These are phyloP conservation scores for Russula brevipes DNA, from an alignment of 768 basidiomycete genomes.

Conservation along the genomic window DNA sequence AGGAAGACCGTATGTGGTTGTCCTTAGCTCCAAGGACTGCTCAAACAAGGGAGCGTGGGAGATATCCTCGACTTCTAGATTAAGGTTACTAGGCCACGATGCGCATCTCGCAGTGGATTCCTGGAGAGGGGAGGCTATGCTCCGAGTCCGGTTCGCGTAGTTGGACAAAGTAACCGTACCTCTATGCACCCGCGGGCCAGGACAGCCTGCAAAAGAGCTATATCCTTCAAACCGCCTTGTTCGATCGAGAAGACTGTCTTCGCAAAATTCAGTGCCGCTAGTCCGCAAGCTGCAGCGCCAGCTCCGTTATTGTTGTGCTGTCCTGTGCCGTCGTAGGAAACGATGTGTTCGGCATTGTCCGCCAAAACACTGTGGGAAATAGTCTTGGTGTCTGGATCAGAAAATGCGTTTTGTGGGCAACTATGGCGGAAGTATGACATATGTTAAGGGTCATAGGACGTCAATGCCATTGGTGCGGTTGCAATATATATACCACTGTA, in stretches of 20 bases:
- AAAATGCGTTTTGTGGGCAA: neutral
- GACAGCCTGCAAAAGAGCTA: slow-evolving; percentile 34
- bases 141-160: neutral
- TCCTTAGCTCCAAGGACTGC: slow-evolving; percentile 34
- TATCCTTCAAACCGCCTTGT: slow-evolving; percentile 30
- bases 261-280: slow-evolving; percentile 63
- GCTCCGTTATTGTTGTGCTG: slow-evolving; percentile 44
- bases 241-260: slow-evolving; percentile 43
- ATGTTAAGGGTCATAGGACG: slow-evolving; percentile 29
- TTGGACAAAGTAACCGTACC: slow-evolving; percentile 29
- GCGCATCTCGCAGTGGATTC: slow-evolving; percentile 53
- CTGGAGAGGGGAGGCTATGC: slow-evolving; percentile 32
- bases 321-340: slow-evolving; percentile 49
- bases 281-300: slow-evolving; percentile 55
- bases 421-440: slow-evolving; percentile 31
- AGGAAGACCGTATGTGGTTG: slow-evolving; percentile 38
- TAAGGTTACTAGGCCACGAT: slow-evolving; percentile 47
- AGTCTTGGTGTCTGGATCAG: neutral
- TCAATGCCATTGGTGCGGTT: neutral
- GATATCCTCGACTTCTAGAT: slow-evolving; percentile 55
- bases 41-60: slow-evolving; percentile 45
- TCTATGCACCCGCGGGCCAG: slow-evolving; percentile 34
- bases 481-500: no score
- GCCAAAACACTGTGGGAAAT: slow-evolving; percentile 11
- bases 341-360: slow-evolving; percentile 33